phyloP scores from a whole-genome alignment of 2,329 filamentous ascomycete species.

The Colletotrichum navitas region DNA sequence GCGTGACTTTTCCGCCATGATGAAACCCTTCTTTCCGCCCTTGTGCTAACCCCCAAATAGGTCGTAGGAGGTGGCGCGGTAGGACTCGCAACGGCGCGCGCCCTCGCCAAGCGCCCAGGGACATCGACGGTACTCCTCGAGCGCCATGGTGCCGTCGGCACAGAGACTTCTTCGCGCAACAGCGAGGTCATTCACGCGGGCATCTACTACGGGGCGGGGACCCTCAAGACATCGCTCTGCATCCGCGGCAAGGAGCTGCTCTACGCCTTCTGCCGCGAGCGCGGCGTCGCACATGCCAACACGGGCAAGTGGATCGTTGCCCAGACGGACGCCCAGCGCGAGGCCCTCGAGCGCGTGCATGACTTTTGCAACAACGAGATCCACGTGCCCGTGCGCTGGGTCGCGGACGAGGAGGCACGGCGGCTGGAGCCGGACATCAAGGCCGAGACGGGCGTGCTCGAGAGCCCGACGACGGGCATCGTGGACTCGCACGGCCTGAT shows the following conservation, averaged over 20 bases:
- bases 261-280: conserved; percentile 79
- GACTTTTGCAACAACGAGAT: conserved; percentile 55
- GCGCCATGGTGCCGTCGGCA: conserved; percentile 80
- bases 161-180: conserved; percentile 90
- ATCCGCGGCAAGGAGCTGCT: conserved; percentile 80
- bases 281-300: conserved; percentile 77
- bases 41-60: conserved; percentile 47
- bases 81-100: conserved; percentile 82
- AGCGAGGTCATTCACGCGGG: conserved; percentile 97
- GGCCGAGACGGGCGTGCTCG: conserved; percentile 80
- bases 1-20: conserved; percentile 5
- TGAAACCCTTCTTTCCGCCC: not conserved
- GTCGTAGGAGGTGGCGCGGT: conserved; percentile 75
- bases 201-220: conserved; percentile 83
- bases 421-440: conserved; percentile 80
- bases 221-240: conserved; percentile 88
- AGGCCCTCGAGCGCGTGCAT: conserved; percentile 68
- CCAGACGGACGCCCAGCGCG: conserved; percentile 78
- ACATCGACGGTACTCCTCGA: conserved; percentile 84
- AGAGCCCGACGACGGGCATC: conserved; percentile 89
- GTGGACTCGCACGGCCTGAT: conserved; percentile 89
- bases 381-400: conserved; percentile 79
- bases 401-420: conserved; percentile 72
- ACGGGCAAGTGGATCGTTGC: conserved; percentile 97
- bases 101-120: conserved; percentile 73